Base-by-base conservation (phyloP, 1,284 basidiomycete genomes). In the Ceratobasidium sp. region DNA sequence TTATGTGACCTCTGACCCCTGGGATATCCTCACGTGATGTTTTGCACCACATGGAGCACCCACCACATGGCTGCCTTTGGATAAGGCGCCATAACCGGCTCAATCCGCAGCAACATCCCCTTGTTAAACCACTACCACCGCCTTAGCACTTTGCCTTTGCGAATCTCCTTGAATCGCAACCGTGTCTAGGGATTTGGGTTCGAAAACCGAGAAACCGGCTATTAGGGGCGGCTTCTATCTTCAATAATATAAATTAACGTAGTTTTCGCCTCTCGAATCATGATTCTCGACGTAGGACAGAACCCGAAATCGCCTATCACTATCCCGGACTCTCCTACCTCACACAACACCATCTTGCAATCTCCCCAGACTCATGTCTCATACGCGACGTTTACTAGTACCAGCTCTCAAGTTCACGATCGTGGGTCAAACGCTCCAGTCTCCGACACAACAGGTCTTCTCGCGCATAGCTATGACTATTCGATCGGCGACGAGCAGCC, bases 201-300 rank as follows among this genome's bases (percentile, higher is more conserved):
- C 6, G 26, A 56, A 26, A 1, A 9, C n/a, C 23, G 57, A 17
- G 57, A 59, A 10, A n/a, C n/a, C n/a, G 1, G 33, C 33, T 33
- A 33, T 59, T 28, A 59, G 57, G 13, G 12, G 59, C 33, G 17
- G 40, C 61, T 64, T 64, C 61, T 64, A 1, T 44, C 20, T 17
- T 26, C 42, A 64, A 44, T 6, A 62, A 20, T 62, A 40, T 42
- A 64, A 44, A 44, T 40, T n/a, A n/a, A 7, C 15, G 40, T n/a
- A 20, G 28, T 15, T 10, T 42, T 15, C n/a, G 20, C n/a, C 28
- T 23, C n/a, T 7, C 1, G 17, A 23, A 12, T 17, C 23, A 70
- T 70, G 68, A 70, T 70, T 70, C 17, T 70, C 12, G 68, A 70
- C 54, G 54, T 23, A 4, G 68, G 59, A 40, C 38, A 23, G 6